Evolutionary conservation across 345 rosid species (phyloP), one percentile per base, ranked within the genome.

Genomic region (Aquilaria yunnanensis): DNA sequence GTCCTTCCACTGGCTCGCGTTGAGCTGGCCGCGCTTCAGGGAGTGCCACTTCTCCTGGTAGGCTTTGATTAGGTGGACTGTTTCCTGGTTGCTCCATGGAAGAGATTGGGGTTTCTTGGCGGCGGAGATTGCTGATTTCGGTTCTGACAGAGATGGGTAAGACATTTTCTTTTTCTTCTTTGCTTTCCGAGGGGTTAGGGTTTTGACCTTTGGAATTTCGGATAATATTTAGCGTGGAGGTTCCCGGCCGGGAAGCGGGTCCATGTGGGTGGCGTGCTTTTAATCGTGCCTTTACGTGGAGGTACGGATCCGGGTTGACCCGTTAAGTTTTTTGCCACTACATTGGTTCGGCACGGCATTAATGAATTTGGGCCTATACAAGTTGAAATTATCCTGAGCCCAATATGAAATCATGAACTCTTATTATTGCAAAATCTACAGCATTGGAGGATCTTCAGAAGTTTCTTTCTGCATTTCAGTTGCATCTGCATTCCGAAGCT

Each of bases 31-130:
- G 14, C 95, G 85, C 46, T 83, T 83, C 48, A 81, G 70, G 54
- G 86, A 64, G 74, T 82, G 70, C 96, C 95, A 85, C 65, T 81
- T 79, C 53, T 86, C 87, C 59, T 81, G 81, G 77, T 86, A 83
- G 52, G 87, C 72, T 53, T 81, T 81, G 80, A 86, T 85, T 9
- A 86, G 74, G 71, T 77, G 73, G 51, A 81, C 54, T 5, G 96
- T 87, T 72, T 92, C 92, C 53, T 79, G 80, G 75, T 85, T 79
- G 57, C 87, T 77, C 98, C 94, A 86, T 51, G 86, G 84, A 32
- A 74, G 62, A 3, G 93, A 85, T 33, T 84, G 90, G 50, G 89
- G 73, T 54, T 83, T 87, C 57, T 74, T 76, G 0, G 69, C 6
- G 6, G 41, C 13, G n/a, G 33, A 4, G 10, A 54, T 14, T 43